Percentiles rank a stretch among this genome's conserved stretches.
Conservation (phyloP, 2,329 filamentous ascomycete genomes). For the Hypoxylon sp. region DNA sequence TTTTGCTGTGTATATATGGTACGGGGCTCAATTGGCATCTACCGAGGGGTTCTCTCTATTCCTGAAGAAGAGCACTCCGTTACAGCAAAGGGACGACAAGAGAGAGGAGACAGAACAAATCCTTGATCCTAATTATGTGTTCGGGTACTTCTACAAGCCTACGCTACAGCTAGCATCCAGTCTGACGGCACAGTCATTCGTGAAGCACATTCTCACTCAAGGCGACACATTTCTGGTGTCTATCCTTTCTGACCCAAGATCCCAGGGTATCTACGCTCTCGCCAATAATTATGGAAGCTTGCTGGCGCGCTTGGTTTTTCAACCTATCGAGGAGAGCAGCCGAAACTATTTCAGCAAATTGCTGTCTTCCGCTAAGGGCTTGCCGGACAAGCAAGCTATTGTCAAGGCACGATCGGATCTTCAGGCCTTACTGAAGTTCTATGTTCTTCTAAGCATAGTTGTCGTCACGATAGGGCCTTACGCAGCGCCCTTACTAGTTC, state of each 20-base stretch:
- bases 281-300: conserved; percentile 96
- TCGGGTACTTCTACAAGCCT: conserved; percentile 76
- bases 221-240: conserved; percentile 93
- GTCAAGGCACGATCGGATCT: conserved; percentile 68
- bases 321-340: conserved; percentile 94
- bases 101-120: conserved; percentile 1
- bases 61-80: conserved; percentile 58
- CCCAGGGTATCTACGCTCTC: conserved; percentile 92
- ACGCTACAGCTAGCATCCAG: conserved; percentile 83
- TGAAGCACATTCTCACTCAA: conserved; percentile 95
- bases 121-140: conserved; percentile 60
- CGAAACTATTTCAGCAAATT: conserved; percentile 90
- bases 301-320: conserved; percentile 89
- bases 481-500: conserved; percentile 80
- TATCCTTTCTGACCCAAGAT: conserved; percentile 79
- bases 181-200: conserved; percentile 86
- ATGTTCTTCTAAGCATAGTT: conserved; percentile 79
- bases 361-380: conserved; percentile 62
- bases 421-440: conserved; percentile 76
- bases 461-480: conserved; percentile 80
- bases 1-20: conserved; percentile 77
- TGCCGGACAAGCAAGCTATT: conserved; percentile 52
- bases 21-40: conserved; percentile 70
- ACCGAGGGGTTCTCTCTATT: conserved; percentile 79
- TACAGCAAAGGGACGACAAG: conserved; percentile 36